phyloP scores from a whole-genome alignment of 305 asterid genomes.

The Fraxinus floribunda region DNA sequence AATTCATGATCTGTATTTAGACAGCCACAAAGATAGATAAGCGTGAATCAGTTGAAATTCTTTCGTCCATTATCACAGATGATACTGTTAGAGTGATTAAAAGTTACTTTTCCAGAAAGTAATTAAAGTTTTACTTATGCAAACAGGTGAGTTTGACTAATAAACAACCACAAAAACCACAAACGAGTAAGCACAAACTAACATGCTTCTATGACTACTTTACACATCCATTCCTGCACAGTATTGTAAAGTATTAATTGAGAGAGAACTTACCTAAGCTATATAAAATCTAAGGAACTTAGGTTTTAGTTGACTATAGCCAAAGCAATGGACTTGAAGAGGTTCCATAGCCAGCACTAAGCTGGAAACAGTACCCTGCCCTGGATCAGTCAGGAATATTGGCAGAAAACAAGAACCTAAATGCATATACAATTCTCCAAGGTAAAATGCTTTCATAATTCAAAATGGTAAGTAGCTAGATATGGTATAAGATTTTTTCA shows the following conservation, averaged over 20 bases:
- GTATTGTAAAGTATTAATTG: neutral
- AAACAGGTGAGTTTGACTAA: neutral
- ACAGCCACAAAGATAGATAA: slow-evolving; percentile 20
- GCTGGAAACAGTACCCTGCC: neutral
- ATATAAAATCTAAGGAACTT: neutral
- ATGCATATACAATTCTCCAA: neutral
- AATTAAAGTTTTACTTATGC: neutral
- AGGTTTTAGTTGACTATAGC: neutral
- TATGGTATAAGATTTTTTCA: neutral
- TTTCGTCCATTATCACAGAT: slow-evolving; percentile 7
- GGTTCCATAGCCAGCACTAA: neutral
- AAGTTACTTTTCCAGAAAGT: neutral
- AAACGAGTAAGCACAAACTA: neutral
- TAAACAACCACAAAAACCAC: neutral
- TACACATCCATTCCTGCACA: slow-evolving; percentile 11
- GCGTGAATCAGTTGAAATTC: neutral
- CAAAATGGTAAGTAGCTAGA: neutral
- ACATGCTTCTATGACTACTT: slow-evolving; percentile 12
- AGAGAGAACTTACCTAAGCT: neutral
- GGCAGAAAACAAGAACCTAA: neutral
- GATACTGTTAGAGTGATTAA: neutral
- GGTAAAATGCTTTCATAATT: neutral
- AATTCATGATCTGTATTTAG: slow-evolving; percentile 72
- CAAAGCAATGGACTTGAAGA: neutral
- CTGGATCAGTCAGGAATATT: neutral